Conservation (phyloP, 192 early-diverging fungal genomes). For the Gonapodya prolifera region DNA sequence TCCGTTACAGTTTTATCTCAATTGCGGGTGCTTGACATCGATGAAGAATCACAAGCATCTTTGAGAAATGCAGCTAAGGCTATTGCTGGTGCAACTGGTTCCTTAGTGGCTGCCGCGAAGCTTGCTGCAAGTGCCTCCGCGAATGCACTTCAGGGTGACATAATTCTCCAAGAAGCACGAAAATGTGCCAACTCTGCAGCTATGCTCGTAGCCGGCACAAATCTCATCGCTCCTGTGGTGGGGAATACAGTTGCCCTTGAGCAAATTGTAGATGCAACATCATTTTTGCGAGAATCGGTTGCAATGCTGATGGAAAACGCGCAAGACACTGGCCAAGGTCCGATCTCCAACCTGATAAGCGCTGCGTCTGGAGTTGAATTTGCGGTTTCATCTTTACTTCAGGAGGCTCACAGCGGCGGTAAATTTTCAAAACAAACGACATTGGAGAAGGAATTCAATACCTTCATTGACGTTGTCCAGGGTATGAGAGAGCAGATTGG, state of each 20-base stretch:
- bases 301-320: slow-evolving; percentile 29
- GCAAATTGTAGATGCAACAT: slow-evolving; percentile 28
- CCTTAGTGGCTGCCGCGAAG: slow-evolving; percentile 21
- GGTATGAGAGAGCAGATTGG: slow-evolving; percentile 20
- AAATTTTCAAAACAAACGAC: slow-evolving; percentile 11
- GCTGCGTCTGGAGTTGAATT: neutral
- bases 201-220: slow-evolving; percentile 23
- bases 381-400: neutral
- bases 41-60: slow-evolving; percentile 26
- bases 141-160: slow-evolving; percentile 17
- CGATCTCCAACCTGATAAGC: slow-evolving; percentile 14
- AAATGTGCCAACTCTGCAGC: slow-evolving; percentile 18
- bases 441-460: slow-evolving; percentile 27
- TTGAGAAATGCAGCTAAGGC: slow-evolving; percentile 26
- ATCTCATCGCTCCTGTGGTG: slow-evolving; percentile 18
- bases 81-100: slow-evolving; percentile 20
- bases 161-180: slow-evolving; percentile 21
- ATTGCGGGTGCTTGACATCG: slow-evolving; percentile 31
- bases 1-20: slow-evolving; percentile 20
- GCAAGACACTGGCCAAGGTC: slow-evolving; percentile 32
- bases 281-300: slow-evolving; percentile 24
- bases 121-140: slow-evolving; percentile 18
- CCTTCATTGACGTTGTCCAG: slow-evolving; percentile 23
- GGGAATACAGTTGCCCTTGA: slow-evolving; percentile 19
- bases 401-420: neutral